These are phyloP conservation scores for Mycena indigotica DNA, from an alignment of 768 basidiomycete genomes.

Conservation along the genomic window DNA sequence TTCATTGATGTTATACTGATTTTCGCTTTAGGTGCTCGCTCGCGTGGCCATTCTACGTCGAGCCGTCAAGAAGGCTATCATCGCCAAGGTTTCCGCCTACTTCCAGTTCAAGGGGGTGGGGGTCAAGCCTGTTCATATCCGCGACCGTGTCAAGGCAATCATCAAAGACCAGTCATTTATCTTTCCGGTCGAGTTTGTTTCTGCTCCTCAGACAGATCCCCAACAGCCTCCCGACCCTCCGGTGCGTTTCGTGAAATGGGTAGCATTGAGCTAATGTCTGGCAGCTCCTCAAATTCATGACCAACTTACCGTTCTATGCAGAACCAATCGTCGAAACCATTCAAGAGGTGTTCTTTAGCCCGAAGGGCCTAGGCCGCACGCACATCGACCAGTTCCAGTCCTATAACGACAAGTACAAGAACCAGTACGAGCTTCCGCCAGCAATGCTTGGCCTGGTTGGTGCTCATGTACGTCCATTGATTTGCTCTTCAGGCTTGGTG, in stretches of 20 bases:
- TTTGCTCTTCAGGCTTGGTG: neutral
- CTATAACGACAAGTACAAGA: neutral
- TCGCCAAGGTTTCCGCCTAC: neutral
- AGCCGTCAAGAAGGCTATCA: neutral
- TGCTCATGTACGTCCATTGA: neutral
- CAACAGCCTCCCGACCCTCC: constrained; percentile 25
- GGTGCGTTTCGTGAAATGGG: constrained; percentile 17
- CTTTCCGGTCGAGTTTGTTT: neutral
- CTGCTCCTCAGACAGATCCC: neutral
- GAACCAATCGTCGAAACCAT: constrained; percentile 6
- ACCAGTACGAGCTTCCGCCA: constrained; percentile 1
- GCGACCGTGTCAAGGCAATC: neutral
- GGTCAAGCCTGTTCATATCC: neutral
- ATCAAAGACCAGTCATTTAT: neutral
- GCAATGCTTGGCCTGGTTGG: neutral
- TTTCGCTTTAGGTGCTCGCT: neutral
- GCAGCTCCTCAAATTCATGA: neutral
- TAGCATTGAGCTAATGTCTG: neutral
- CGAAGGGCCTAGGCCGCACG: neutral
- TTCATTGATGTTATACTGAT: neutral
- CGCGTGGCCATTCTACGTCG: neutral
- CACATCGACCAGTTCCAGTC: neutral
- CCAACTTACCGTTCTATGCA: neutral
- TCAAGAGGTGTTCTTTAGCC: neutral
- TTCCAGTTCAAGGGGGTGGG: neutral